These are phyloP conservation scores for Trichoderma orchidacearum DNA, from an alignment of 495 filamentous ascomycete species.

Conservation along the genomic window DNA sequence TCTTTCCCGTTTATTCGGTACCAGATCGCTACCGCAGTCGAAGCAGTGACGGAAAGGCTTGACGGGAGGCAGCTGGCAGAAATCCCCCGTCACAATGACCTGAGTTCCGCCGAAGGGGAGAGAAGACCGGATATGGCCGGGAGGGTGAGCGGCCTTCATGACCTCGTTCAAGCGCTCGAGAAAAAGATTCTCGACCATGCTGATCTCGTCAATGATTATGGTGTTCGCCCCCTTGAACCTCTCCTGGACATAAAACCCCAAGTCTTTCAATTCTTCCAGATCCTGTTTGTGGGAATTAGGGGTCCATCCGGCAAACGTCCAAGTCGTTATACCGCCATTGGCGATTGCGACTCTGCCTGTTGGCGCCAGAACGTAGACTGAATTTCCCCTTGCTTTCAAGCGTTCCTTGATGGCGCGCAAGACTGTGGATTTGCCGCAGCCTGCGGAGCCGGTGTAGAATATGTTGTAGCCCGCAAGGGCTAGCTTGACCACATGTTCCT, in stretches of 20 bases:
- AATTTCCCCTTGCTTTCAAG: slow-evolving; percentile 15
- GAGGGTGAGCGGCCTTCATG: slow-evolving; percentile 26
- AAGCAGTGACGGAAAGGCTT: slow-evolving; percentile 70
- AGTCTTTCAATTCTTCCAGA: neutral
- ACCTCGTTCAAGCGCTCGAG: slow-evolving; percentile 38
- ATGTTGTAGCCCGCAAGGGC: slow-evolving; percentile 37
- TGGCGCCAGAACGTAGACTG: slow-evolving; percentile 39
- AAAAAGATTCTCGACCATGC: slow-evolving; percentile 39
- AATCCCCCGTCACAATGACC: slow-evolving; percentile 87
- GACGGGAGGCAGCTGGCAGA: slow-evolving; percentile 89
- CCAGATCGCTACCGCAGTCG: slow-evolving; percentile 56
- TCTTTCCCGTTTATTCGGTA: slow-evolving; percentile 23
- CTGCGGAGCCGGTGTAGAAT: slow-evolving; percentile 50
- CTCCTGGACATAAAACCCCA: no score
- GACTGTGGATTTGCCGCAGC: slow-evolving; percentile 46
- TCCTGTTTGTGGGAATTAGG: neutral
- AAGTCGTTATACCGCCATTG: slow-evolving; percentile 39
- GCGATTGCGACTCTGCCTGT: slow-evolving; percentile 41
- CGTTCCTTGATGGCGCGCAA: slow-evolving; percentile 30
- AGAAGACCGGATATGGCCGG: neutral
- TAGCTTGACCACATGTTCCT: slow-evolving; percentile 30
- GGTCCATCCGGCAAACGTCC: slow-evolving; percentile 36
- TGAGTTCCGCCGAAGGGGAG: slow-evolving; percentile 85
- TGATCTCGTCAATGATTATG: slow-evolving; percentile 29
- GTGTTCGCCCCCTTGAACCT: slow-evolving; percentile 20